Conservation (phyloP, 768 basidiomycete species). For the Leccinum variicolor region DNA sequence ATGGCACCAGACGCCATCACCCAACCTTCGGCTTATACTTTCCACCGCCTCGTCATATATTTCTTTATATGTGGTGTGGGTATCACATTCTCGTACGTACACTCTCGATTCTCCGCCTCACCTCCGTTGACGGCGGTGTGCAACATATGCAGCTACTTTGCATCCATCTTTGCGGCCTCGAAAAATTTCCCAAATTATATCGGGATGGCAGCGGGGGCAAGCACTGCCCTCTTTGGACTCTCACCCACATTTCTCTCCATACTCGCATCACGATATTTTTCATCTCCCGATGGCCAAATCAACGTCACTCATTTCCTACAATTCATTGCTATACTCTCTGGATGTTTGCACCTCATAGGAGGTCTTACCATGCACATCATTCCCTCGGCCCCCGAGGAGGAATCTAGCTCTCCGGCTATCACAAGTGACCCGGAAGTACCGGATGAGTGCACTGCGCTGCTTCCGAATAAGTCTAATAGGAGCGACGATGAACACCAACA, state of each 20-base stretch:
- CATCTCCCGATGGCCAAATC: slow-evolving; percentile 39
- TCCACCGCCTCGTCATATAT: slow-evolving; percentile 49
- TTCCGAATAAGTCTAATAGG: slow-evolving; percentile 23
- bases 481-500: slow-evolving; percentile 6
- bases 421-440: slow-evolving; percentile 17
- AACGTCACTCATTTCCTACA: slow-evolving; percentile 49
- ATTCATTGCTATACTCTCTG: slow-evolving; percentile 56
- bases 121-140: not conserved
- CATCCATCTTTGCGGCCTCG: slow-evolving; percentile 71
- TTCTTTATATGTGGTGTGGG: slow-evolving; percentile 67
- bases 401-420: not conserved
- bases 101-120: not conserved
- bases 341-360: slow-evolving; percentile 52
- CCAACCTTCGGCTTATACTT: slow-evolving; percentile 41
- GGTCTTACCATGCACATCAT: slow-evolving; percentile 39
- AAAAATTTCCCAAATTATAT: slow-evolving; percentile 63
- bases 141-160: slow-evolving; percentile 51
- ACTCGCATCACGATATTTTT: slow-evolving; percentile 62
- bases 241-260: slow-evolving; percentile 73
- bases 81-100: slow-evolving; percentile 67
- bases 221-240: slow-evolving; percentile 75
- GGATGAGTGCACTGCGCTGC: slow-evolving; percentile 30
- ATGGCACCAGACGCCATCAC: slow-evolving; percentile 38
- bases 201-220: slow-evolving; percentile 63
- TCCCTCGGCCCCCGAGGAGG: slow-evolving; percentile 10